phyloP scores from a whole-genome alignment of 805 yeast genomes.

The Wickerhamomyces bisporus region DNA sequence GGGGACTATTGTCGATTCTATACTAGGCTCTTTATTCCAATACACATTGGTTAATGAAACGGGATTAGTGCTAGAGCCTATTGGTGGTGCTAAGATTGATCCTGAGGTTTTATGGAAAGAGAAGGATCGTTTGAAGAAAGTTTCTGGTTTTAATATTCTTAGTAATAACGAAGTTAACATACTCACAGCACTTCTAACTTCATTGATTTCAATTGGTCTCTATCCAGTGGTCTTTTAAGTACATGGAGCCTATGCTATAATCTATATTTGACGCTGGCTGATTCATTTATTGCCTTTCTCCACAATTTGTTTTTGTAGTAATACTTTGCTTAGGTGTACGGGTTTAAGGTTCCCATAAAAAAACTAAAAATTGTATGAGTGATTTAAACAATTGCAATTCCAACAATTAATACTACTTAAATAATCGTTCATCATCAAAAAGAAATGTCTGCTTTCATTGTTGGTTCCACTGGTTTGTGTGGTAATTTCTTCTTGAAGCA shows the following conservation, averaged over 20 bases:
- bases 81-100: conserved; percentile 31
- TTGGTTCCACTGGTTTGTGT: conserved; percentile 80
- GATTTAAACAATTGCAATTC: too few relatives aligned
- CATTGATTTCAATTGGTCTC: conserved; percentile 25
- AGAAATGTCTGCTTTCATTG: conserved; percentile 23
- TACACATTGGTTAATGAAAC: conserved; percentile 30
- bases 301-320: too few relatives aligned
- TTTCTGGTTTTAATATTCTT: conserved; percentile 31
- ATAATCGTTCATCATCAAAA: not conserved
- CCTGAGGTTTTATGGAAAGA: conserved; percentile 17
- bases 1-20: conserved; percentile 37
- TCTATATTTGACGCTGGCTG: too few relatives aligned
- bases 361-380: too few relatives aligned
- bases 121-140: conserved; percentile 16
- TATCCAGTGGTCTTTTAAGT: conserved; percentile 11
- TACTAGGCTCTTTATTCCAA: conserved; percentile 38
- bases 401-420: not conserved
- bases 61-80: conserved; percentile 23
- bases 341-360: too few relatives aligned
- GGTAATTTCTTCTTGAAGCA: conserved; percentile 53
- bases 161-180: conserved; percentile 38
- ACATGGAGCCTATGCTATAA: too few relatives aligned
- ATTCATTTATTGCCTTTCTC: too few relatives aligned
- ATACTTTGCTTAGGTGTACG: too few relatives aligned
- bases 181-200: conserved; percentile 27